Conservation (phyloP, 2,329 filamentous ascomycete genomes). For the Sporothrix phasma region DNA sequence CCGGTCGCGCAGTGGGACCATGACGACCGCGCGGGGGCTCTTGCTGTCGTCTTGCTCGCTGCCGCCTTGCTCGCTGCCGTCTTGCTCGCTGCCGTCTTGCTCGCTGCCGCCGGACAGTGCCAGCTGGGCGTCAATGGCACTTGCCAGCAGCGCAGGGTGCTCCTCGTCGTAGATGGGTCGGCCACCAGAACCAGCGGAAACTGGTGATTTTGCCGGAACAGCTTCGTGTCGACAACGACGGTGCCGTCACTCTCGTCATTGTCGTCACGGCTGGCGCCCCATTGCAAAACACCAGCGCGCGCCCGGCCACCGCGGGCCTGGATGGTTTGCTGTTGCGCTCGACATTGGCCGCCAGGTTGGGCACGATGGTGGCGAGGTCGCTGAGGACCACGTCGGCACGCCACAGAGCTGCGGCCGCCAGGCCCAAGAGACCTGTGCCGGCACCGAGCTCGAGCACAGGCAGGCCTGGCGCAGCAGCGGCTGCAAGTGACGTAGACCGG, state of each 20-base stretch:
- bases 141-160: slow-evolving; percentile 65
- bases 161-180: slow-evolving; percentile 80
- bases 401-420: slow-evolving; percentile 70
- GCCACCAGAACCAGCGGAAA: slow-evolving; percentile 65
- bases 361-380: slow-evolving; percentile 73
- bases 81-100: slow-evolving; percentile 36
- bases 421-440: slow-evolving; percentile 81
- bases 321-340: slow-evolving; percentile 51
- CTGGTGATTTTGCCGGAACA: slow-evolving; percentile 27
- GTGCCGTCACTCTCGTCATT: slow-evolving; percentile 21
- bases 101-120: slow-evolving; percentile 36
- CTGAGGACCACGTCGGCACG: slow-evolving; percentile 60
- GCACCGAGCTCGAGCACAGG: slow-evolving; percentile 70
- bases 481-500: slow-evolving; percentile 1
- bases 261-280: slow-evolving; percentile 42
- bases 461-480: slow-evolving; percentile 8
- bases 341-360: slow-evolving; percentile 70
- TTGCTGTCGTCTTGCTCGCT: not conserved
- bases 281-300: slow-evolving; percentile 60
- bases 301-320: slow-evolving; percentile 44
- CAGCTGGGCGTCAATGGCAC: slow-evolving; percentile 61
- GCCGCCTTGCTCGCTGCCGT: slow-evolving; percentile 30
- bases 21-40: slow-evolving; percentile 49
- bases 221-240: slow-evolving; percentile 33
- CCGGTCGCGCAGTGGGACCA: slow-evolving; percentile 68